Conservation (phyloP, 2,329 filamentous ascomycete genomes). For the Curvularia sp. region DNA sequence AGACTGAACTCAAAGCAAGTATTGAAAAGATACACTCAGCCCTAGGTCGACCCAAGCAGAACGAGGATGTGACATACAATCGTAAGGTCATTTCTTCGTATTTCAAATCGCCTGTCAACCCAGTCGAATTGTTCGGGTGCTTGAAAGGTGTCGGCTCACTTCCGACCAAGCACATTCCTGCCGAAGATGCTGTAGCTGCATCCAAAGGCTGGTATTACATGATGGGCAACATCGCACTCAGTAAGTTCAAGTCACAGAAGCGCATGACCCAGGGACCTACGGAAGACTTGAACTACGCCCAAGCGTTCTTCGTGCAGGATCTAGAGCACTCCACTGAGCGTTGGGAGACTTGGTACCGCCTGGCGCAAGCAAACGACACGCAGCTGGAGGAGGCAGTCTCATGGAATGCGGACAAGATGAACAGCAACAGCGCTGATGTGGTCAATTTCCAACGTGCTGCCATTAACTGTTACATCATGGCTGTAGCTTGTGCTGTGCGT, state of each 20-base stretch:
- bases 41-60: slow-evolving; percentile 77
- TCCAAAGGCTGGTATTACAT: slow-evolving; percentile 91
- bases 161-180: slow-evolving; percentile 57
- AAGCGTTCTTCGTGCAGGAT: slow-evolving; percentile 80
- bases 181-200: slow-evolving; percentile 73
- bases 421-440: slow-evolving; percentile 78
- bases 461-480: slow-evolving; percentile 80
- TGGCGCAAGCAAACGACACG: slow-evolving; percentile 86
- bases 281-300: slow-evolving; percentile 82
- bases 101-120: slow-evolving; percentile 83
- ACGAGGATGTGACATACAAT: slow-evolving; percentile 84
- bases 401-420: slow-evolving; percentile 91
- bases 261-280: slow-evolving; percentile 79
- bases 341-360: slow-evolving; percentile 90
- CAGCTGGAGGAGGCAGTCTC: slow-evolving; percentile 86
- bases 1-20: slow-evolving; percentile 85
- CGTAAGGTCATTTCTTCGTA: slow-evolving; percentile 81
- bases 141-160: slow-evolving; percentile 73
- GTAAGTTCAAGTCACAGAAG: slow-evolving; percentile 82
- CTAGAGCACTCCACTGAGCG: slow-evolving; percentile 80
- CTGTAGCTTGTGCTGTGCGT: slow-evolving; percentile 66
- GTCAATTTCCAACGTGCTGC: slow-evolving; percentile 78
- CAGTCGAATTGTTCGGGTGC: slow-evolving; percentile 79
- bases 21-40: slow-evolving; percentile 94
- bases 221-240: slow-evolving; percentile 84